Percentiles rank a stretch among this genome's conserved stretches.
Conservation (phyloP, 108 stramenopile species). For the Cyclotella choctawhatcheeana region DNA sequence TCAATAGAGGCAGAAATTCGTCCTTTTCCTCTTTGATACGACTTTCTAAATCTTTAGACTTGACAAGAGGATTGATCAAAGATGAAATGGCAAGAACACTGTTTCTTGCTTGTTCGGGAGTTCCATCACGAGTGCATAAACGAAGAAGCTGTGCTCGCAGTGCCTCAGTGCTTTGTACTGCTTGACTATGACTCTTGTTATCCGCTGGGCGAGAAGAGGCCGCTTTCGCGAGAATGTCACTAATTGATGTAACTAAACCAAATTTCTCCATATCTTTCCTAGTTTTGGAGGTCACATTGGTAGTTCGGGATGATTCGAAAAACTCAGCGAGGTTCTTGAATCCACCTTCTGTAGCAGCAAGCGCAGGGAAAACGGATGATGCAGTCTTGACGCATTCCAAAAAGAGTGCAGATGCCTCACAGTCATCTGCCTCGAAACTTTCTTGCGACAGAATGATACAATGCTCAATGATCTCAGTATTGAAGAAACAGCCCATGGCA, state of each 20-base stretch:
- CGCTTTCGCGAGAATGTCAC: constrained; percentile 67
- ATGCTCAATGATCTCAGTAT: constrained; percentile 67
- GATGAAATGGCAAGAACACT: constrained; percentile 74
- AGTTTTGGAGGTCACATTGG: constrained; percentile 14
- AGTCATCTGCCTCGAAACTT: constrained; percentile 67
- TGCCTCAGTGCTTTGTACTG: constrained; percentile 28
- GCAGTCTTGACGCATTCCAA: constrained; percentile 62
- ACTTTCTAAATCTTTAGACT: constrained; percentile 28
- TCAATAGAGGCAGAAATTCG: constrained; percentile 60
- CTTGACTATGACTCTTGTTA: constrained; percentile 20
- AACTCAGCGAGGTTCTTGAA: constrained; percentile 68
- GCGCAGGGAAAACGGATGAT: constrained; percentile 53
- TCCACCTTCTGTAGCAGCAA: constrained; percentile 57
- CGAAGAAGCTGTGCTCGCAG: constrained; percentile 57
- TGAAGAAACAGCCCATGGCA: constrained; percentile 79
- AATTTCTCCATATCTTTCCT: constrained; percentile 54
- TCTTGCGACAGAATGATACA: constrained; percentile 80
- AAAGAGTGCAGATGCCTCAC: constrained; percentile 55
- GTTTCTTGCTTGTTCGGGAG: constrained; percentile 83
- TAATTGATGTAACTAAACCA: constrained; percentile 67
- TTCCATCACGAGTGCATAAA: constrained; percentile 69
- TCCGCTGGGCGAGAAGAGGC: constrained; percentile 40
- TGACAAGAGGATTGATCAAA: constrained; percentile 45
- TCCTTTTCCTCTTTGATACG: constrained; percentile 39
- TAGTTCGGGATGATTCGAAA: constrained; percentile 52